Evolutionary conservation across 2,329 filamentous ascomycete species (phyloP).

Genomic region (Trichoderma sp.): DNA sequence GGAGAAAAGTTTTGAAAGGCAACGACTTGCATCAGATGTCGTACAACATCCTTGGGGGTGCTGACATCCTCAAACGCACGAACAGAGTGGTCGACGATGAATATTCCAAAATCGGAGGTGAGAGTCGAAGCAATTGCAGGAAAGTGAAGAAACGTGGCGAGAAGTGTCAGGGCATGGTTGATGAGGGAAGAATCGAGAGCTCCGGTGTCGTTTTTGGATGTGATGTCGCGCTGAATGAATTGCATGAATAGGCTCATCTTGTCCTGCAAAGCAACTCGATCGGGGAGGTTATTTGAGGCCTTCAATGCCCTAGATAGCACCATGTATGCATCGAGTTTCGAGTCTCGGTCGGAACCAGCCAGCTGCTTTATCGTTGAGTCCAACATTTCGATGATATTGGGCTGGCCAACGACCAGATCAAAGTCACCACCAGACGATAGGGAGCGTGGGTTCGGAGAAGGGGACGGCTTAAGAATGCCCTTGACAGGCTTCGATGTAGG

Average conservation of each 20-base stretch:
- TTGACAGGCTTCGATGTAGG: constrained; percentile 50
- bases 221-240: constrained; percentile 81
- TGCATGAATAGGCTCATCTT: constrained; percentile 77
- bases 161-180: constrained; percentile 74
- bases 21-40: constrained; percentile 76
- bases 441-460: constrained; percentile 47
- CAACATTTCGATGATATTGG: constrained; percentile 73
- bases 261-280: constrained; percentile 66
- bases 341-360: constrained; percentile 67
- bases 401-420: constrained; percentile 38
- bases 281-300: constrained; percentile 78
- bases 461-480: constrained; percentile 75
- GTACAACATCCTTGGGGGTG: constrained; percentile 73
- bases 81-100: constrained; percentile 79
- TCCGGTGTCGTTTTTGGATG: constrained; percentile 55
- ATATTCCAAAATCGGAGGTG: constrained; percentile 73
- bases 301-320: constrained; percentile 74
- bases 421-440: constrained; percentile 42
- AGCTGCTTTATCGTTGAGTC: constrained; percentile 82
- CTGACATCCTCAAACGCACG: constrained; percentile 66
- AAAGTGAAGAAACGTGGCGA: constrained; percentile 74
- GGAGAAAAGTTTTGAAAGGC: constrained; percentile 75
- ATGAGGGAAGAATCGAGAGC: constrained; percentile 66
- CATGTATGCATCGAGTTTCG: constrained; percentile 81
- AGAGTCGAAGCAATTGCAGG: constrained; percentile 68